Evolutionary conservation across 192 early-diverging fungal genomes (phyloP).

Genomic region (Haplosporangium gracile): DNA sequence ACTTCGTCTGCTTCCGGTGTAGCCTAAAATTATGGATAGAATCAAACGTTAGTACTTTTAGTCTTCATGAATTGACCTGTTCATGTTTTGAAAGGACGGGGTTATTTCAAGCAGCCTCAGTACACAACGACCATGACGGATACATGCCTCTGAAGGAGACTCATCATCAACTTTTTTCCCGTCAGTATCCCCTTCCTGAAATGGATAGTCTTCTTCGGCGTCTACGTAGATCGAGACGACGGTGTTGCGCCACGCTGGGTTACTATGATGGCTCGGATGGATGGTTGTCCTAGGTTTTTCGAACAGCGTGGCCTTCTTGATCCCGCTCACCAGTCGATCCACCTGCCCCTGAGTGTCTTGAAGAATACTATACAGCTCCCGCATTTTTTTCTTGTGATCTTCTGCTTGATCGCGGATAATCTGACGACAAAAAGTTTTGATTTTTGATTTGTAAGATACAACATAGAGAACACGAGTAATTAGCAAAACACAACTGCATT

Average conservation of each 20-base stretch:
- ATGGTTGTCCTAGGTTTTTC: slow-evolving; percentile 26
- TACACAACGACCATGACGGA: no score
- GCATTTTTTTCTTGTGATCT: slow-evolving; percentile 40
- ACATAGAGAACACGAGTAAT: no score
- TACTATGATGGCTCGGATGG: slow-evolving; percentile 6
- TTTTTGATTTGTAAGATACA: no score
- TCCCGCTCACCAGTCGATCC: slow-evolving; percentile 29
- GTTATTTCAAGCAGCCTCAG: no score
- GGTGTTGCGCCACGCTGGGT: slow-evolving; percentile 38
- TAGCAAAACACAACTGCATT: not conserved
- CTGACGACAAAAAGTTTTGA: not conserved
- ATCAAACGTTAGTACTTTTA: not conserved
- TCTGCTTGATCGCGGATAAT: slow-evolving; percentile 50
- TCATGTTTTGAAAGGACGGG: not conserved
- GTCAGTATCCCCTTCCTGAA: not conserved
- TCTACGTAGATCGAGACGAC: slow-evolving; percentile 49
- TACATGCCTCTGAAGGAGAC: slow-evolving; percentile 10
- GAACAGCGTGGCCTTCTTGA: slow-evolving; percentile 37
- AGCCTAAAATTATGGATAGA: not conserved
- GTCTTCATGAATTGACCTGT: no score
- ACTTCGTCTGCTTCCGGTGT: slow-evolving; percentile 4
- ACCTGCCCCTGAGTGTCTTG: slow-evolving; percentile 43
- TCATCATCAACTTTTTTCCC: not conserved
- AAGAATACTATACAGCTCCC: slow-evolving; percentile 33
- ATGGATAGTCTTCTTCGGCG: slow-evolving; percentile 43